phyloP scores from a whole-genome alignment of 345 rosid species.

The Euphorbia pulcherrima region DNA sequence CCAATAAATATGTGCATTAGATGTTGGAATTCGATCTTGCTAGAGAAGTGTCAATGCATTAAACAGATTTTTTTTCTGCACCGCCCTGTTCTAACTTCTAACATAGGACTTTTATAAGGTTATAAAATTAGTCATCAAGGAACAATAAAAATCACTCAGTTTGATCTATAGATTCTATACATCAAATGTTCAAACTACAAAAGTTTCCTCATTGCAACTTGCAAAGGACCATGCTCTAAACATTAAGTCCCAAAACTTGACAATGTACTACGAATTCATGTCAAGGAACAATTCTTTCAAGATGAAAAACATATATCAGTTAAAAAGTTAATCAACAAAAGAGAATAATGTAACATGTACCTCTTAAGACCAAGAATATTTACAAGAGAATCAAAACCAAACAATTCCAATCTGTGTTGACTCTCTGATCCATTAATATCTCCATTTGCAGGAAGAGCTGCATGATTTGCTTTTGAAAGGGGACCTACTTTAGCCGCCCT shows the following conservation, averaged over 20 bases:
- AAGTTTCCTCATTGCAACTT: neutral
- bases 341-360: constrained; percentile 28
- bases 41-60: neutral
- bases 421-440: constrained; percentile 51
- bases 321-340: neutral
- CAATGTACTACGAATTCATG: neutral
- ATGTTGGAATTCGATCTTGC: neutral
- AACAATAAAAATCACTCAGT: neutral
- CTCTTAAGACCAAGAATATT: constrained; percentile 96
- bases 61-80: neutral
- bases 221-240: neutral
- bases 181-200: neutral
- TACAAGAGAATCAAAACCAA: constrained; percentile 99
- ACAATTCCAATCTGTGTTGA: constrained; percentile 83
- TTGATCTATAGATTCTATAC: neutral
- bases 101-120: neutral
- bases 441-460: constrained; percentile 37
- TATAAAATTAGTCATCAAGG: neutral
- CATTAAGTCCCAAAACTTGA: neutral
- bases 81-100: neutral
- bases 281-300: neutral
- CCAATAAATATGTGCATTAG: neutral
- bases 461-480: constrained; percentile 35
- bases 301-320: neutral
- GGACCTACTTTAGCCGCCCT: constrained; percentile 57